Percentiles rank a stretch among this genome's conserved stretches.
Evolutionary conservation across 164 flowering plant genomes (phyloP).

Genomic region (Annona cherimola): DNA sequence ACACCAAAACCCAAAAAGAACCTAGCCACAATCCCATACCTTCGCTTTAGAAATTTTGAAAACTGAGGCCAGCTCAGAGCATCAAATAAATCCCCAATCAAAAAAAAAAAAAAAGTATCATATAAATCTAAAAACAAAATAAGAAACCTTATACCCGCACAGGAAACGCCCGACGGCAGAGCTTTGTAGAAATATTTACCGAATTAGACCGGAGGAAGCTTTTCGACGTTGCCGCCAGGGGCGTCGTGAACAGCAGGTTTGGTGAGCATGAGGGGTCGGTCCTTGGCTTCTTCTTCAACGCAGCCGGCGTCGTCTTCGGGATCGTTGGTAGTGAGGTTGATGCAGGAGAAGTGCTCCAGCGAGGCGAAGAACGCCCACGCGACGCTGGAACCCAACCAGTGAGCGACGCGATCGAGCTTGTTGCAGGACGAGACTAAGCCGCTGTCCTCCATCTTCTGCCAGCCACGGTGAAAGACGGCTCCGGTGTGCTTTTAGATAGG

Average conservation of each 20-base stretch:
- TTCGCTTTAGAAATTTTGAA: too few relatives aligned
- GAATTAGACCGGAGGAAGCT: slow-evolving; percentile 12
- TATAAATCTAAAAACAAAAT: too few relatives aligned
- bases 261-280: slow-evolving; percentile 42
- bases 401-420: slow-evolving; percentile 24
- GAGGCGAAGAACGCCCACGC: slow-evolving; percentile 65
- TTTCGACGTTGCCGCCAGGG: slow-evolving; percentile 8
- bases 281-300: slow-evolving; percentile 39
- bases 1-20: too few relatives aligned
- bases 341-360: slow-evolving; percentile 59
- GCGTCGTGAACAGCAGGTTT: slow-evolving; percentile 15
- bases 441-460: slow-evolving; percentile 22
- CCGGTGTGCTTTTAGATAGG: too few relatives aligned
- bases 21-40: too few relatives aligned
- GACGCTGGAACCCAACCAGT: slow-evolving; percentile 48
- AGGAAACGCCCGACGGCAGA: too few relatives aligned
- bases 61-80: too few relatives aligned
- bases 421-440: slow-evolving; percentile 20
- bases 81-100: too few relatives aligned
- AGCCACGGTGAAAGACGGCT: too few relatives aligned
- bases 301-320: slow-evolving; percentile 22
- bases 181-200: too few relatives aligned
- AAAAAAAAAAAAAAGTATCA: too few relatives aligned
- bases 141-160: too few relatives aligned
- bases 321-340: slow-evolving; percentile 51